phyloP scores from a whole-genome alignment of 2,329 filamentous ascomycete genomes.

The Corniculantispora saksenae region DNA sequence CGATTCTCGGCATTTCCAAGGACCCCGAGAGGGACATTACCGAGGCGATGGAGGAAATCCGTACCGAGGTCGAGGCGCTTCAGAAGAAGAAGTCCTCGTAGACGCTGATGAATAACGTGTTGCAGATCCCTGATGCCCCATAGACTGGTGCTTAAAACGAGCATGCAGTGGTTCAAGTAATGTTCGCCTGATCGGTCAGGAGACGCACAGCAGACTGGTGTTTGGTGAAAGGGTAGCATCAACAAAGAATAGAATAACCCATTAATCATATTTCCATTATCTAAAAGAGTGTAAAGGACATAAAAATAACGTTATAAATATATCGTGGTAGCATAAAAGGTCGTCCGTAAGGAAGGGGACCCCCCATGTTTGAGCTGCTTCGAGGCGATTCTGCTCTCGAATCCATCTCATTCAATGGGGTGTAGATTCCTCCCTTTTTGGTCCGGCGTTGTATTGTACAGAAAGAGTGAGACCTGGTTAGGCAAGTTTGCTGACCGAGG shows the following conservation, averaged over 20 bases:
- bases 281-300: constrained; percentile 6
- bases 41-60: constrained; percentile 75
- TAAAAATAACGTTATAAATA: constrained; percentile 4
- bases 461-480: background rate
- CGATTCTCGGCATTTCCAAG: constrained; percentile 74
- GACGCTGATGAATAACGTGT: background rate
- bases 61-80: constrained; percentile 64
- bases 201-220: background rate
- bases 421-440: background rate
- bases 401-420: background rate
- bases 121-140: background rate
- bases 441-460: constrained; percentile 14
- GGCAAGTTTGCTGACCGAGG: background rate
- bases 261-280: constrained; percentile 12
- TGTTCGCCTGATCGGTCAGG: background rate
- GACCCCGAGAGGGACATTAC: constrained; percentile 76
- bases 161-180: background rate
- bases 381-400: background rate
- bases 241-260: background rate
- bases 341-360: background rate
- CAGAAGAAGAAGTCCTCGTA: constrained; percentile 15
- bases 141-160: background rate
- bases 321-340: constrained; percentile 10
- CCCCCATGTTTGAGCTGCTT: background rate
- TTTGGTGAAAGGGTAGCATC: background rate